Conservation (phyloP, 805 yeast genomes). For the Sugiyamaella valdiviana region DNA sequence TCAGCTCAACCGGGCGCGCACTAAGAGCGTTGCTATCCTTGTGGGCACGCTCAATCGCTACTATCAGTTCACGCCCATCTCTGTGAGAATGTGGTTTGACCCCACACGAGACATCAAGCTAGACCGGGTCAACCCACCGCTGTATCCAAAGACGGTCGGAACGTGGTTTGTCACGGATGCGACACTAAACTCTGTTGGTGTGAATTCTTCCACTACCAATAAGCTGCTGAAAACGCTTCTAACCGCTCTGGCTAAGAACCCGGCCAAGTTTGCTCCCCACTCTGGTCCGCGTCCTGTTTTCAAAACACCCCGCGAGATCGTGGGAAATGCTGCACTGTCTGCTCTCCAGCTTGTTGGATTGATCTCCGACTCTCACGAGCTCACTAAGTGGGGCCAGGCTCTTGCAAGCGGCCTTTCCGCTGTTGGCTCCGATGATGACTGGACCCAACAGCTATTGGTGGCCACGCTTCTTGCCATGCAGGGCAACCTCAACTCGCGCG, state of each 20-base stretch:
- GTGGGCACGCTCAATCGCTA: conserved; percentile 75
- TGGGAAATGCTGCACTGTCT: conserved; percentile 53
- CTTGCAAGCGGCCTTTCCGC: conserved; percentile 32
- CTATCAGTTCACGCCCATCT: conserved; percentile 67
- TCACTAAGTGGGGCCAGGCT: conserved; percentile 48
- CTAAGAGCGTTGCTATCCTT: conserved; percentile 58
- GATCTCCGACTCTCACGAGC: conserved; percentile 34
- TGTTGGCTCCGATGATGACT: conserved; percentile 3
- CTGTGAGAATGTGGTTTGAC: conserved; percentile 52
- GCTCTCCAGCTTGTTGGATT: conserved; percentile 47
- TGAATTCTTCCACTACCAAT: conserved; percentile 3
- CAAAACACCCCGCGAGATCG: conserved; percentile 24
- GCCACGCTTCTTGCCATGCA: conserved; percentile 24
- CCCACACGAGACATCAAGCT: conserved; percentile 35
- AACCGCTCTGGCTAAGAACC: conserved; percentile 28
- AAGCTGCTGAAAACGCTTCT: neutral
- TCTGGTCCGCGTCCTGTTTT: conserved; percentile 13
- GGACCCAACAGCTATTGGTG: conserved; percentile 21
- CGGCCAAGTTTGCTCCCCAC: conserved; percentile 29
- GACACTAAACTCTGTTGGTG: neutral
- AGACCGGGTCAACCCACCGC: conserved; percentile 16
- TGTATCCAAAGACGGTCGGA: conserved; percentile 8
- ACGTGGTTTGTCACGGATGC: conserved; percentile 13
- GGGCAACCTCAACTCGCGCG: conserved; percentile 25
- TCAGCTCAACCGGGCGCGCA: conserved; percentile 42